Evolutionary conservation across 2,329 filamentous ascomycete genomes (phyloP).

Genomic region (Bipolaris cookei): DNA sequence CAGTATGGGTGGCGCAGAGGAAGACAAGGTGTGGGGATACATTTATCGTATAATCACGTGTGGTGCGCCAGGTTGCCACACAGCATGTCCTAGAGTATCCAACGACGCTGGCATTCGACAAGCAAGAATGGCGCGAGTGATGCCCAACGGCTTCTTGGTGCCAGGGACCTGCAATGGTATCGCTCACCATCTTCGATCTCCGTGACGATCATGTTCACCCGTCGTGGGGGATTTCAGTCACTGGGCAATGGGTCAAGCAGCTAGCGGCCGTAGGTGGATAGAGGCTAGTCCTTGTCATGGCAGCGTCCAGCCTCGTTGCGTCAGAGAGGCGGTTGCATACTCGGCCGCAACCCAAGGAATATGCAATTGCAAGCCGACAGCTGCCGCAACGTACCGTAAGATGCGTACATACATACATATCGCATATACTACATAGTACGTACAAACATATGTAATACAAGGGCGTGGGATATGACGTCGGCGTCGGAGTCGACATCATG

Average conservation of each 20-base stretch:
- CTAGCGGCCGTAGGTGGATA: constrained; percentile 21
- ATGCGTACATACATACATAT: constrained; percentile 3
- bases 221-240: constrained; percentile 8
- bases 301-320: constrained; percentile 12
- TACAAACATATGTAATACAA: not conserved
- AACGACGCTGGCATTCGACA: not conserved
- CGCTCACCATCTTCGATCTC: not conserved
- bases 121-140: not conserved
- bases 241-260: constrained; percentile 14
- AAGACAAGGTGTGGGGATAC: not conserved
- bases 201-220: constrained; percentile 8
- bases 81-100: not conserved
- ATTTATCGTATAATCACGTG: not conserved
- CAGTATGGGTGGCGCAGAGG: not conserved
- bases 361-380: constrained; percentile 8
- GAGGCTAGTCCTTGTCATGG: constrained; percentile 26
- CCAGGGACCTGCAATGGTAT: not conserved
- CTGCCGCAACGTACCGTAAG: not conserved
- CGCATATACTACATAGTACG: too few relatives aligned
- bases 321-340: constrained; percentile 1
- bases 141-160: not conserved
- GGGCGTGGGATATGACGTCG: constrained; percentile 23
- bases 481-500: not conserved
- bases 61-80: not conserved
- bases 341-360: constrained; percentile 1